Evolutionary conservation across 2,329 filamentous ascomycete genomes (phyloP).

Genomic region (Penicillium sp.): DNA sequence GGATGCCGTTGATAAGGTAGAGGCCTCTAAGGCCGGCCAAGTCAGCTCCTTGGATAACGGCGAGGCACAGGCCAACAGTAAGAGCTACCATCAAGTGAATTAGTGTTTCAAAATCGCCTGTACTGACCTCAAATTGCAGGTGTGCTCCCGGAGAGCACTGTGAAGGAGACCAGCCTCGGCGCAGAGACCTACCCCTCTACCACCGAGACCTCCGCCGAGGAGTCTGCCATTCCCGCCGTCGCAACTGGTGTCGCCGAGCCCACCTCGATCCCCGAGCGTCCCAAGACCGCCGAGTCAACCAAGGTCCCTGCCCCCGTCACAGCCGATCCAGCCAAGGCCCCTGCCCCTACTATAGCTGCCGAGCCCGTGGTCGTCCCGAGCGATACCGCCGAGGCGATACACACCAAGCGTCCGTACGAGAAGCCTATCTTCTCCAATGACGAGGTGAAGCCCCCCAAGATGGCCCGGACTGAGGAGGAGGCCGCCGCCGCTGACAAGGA

Average conservation of each 20-base stretch:
- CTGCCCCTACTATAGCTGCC: constrained; percentile 1
- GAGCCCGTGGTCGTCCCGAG: constrained; percentile 3
- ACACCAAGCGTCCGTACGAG: constrained; percentile 40
- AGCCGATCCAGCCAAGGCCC: constrained; percentile 5
- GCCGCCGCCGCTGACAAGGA: constrained; percentile 18
- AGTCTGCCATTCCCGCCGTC: constrained; percentile 18
- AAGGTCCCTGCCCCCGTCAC: background rate
- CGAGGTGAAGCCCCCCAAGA: constrained; percentile 37
- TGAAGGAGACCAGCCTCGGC: constrained; percentile 17
- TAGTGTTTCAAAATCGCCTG: background rate
- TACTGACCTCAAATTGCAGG: constrained; percentile 8
- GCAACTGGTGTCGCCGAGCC: constrained; percentile 3
- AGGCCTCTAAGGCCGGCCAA: constrained; percentile 23
- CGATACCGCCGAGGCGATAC: constrained; percentile 21
- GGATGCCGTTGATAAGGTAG: constrained; percentile 23
- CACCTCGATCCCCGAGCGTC: constrained; percentile 2
- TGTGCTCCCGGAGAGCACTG: constrained; percentile 21
- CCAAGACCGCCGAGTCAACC: constrained; percentile 13
- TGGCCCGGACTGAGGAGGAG: constrained; percentile 35
- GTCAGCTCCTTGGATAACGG: constrained; percentile 16
- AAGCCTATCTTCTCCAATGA: constrained; percentile 31
- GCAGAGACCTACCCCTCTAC: constrained; percentile 22
- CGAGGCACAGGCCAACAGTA: constrained; percentile 19
- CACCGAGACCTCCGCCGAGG: constrained; percentile 18
- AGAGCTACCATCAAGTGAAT: constrained; percentile 2